Base-by-base conservation (phyloP, 1,284 basidiomycete genomes). In the Naganishia liquefaciens region DNA sequence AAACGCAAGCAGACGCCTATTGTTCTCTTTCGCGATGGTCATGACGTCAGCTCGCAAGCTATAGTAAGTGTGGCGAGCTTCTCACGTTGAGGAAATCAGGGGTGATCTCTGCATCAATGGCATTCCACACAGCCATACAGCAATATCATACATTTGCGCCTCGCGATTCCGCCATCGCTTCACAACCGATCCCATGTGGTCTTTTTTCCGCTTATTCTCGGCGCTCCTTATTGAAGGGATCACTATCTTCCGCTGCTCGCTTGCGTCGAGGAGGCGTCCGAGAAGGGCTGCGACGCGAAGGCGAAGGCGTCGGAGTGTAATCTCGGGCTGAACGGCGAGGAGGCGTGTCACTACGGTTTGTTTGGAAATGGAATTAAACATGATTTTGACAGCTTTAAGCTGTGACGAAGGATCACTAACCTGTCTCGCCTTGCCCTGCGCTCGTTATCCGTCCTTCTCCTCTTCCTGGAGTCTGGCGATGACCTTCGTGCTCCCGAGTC, bases 251-350 rank as follows among this genome's bases (percentile, higher is more conserved):
- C 3, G 17, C 30, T 10, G 55, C 46, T 33, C 44, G 25, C 15
- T 27, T 33, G 17, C 47, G 43, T 25, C 55, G 43, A n/a, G 55
- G 55, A 19, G 55, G 55, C n/a, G 55, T 60, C 4, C 46, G 33
- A 49, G 55, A 49, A 23, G 55, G 55, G 37, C 55, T 60, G 6
- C 55, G 55, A 33, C 46, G 30, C 7, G 44, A 50, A 17, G 55
- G 55, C 15, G 55, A 60, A 17, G 55, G 55, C 4, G 55, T 60
- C 3, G 46, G 55, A 17, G 55, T 60, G 33, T 49, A 50, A 25
- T 47, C 55, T 37, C 46, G 46, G 9, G 55, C 47, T 17, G 46
- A 49, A 39, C 55, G 55, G 27, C 55, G 55, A 40, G 55, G 55
- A n/a, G 55, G 55, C 2, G 55, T 60, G 15, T 19, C 37, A 15